Percentiles rank a stretch among this genome's conserved stretches.
phyloP scores from a whole-genome alignment of 1,284 basidiomycete genomes.

The Neonothopanus nambi region DNA sequence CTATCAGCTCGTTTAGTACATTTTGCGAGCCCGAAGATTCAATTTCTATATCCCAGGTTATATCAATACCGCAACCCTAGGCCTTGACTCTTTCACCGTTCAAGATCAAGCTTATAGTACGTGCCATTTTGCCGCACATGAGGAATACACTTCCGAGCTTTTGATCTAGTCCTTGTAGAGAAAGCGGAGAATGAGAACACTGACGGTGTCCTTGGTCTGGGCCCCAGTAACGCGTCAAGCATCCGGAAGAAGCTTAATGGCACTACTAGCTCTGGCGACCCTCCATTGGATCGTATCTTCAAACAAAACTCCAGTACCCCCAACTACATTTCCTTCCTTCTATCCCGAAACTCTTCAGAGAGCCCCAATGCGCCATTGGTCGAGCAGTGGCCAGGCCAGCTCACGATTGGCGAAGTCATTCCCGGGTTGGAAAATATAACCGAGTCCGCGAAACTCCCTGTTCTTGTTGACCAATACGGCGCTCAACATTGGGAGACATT shows the following conservation, averaged over 20 bases:
- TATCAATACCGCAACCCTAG: conserved; percentile 2
- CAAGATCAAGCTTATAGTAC: conserved; percentile 1
- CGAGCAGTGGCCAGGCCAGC: conserved; percentile 1
- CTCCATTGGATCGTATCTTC: conserved; percentile 2
- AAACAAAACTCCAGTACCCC: not conserved
- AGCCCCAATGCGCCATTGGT: not conserved
- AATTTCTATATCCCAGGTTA: not conserved
- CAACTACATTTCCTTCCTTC: not conserved
- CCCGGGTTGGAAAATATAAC: not conserved
- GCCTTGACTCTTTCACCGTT: not conserved
- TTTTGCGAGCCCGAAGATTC: not conserved
- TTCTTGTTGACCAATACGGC: not conserved
- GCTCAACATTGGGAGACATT: conserved; percentile 11
- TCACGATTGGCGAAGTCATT: conserved; percentile 10
- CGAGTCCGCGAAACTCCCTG: conserved; percentile 1
- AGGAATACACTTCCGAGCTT: not conserved
- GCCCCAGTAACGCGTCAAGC: not conserved
- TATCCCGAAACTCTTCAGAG: not conserved
- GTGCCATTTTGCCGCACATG: not conserved
- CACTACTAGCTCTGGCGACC: not conserved
- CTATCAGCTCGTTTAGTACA: not conserved
- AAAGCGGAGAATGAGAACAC: not conserved
- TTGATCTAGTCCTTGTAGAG: not conserved
- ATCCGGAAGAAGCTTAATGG: not conserved
- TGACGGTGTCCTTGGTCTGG: not conserved